A percentile compares a stretch with the other conserved stretches of the same genome.
Conservation (phyloP, 495 filamentous ascomycete genomes). For the Hypoxylon trugodes region DNA sequence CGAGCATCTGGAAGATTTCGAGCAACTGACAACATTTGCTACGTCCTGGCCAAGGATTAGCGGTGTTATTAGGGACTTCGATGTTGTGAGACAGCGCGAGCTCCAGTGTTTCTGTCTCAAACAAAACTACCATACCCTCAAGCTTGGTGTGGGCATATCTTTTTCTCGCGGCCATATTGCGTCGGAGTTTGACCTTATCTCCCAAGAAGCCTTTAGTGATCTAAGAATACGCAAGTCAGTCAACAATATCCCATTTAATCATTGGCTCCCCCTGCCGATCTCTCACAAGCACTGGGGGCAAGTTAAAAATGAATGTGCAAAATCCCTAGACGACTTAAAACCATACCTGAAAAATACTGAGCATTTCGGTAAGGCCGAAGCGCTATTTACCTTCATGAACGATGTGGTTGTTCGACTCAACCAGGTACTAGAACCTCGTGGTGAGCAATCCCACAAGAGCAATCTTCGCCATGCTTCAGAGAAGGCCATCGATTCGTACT, state of each 20-base stretch:
- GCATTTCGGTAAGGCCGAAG: constrained; percentile 32
- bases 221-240: constrained; percentile 49
- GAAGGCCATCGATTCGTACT: constrained; percentile 63
- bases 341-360: constrained; percentile 18
- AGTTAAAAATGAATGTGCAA: constrained; percentile 39
- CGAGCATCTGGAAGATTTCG: constrained; percentile 48
- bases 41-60: constrained; percentile 50
- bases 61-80: constrained; percentile 45
- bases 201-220: constrained; percentile 47
- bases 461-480: constrained; percentile 58
- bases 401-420: constrained; percentile 60
- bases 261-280: constrained; percentile 61
- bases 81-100: constrained; percentile 57
- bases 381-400: constrained; percentile 62
- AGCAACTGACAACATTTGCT: constrained; percentile 50
- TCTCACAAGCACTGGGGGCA: constrained; percentile 55
- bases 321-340: constrained; percentile 30
- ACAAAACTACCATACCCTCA: constrained; percentile 46
- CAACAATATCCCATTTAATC: constrained; percentile 49
- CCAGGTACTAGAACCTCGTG: constrained; percentile 23
- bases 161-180: constrained; percentile 33
- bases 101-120: constrained; percentile 62
- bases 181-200: constrained; percentile 62
- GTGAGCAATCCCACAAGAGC: constrained; percentile 34
- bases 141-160: constrained; percentile 58